These are phyloP conservation scores for Fusarium sp. DNA, from an alignment of 2,329 filamentous ascomycete genomes.

Conservation along the genomic window DNA sequence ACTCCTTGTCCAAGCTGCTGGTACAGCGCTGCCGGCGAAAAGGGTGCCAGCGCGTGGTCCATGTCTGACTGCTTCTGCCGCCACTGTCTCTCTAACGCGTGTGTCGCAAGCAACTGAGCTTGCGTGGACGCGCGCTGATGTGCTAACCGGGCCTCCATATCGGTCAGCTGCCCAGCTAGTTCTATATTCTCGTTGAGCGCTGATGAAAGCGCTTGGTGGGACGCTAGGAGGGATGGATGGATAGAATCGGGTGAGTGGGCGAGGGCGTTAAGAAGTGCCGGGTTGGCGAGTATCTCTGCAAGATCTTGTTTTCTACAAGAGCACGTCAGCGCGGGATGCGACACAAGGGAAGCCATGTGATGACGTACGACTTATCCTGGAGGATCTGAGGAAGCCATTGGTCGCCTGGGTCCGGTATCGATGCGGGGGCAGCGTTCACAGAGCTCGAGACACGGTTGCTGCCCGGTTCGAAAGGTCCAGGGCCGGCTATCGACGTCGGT, in stretches of 20 bases:
- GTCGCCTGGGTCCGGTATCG: constrained; percentile 70
- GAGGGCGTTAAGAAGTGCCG: constrained; percentile 78
- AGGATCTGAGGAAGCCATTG: constrained; percentile 83
- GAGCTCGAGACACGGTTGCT: constrained; percentile 26
- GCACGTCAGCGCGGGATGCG: constrained; percentile 28
- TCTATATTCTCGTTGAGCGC: constrained; percentile 78
- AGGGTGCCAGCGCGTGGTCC: constrained; percentile 85
- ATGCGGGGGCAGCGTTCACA: constrained; percentile 46
- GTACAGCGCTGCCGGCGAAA: constrained; percentile 88
- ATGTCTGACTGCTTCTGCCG: constrained; percentile 88
- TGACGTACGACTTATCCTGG: constrained; percentile 82
- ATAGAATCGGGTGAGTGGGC: constrained; percentile 73
- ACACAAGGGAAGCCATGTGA: constrained; percentile 41
- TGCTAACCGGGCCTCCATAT: constrained; percentile 67
- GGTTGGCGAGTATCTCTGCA: constrained; percentile 72
- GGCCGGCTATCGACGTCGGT: constrained; percentile 63
- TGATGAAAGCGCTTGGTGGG: constrained; percentile 72
- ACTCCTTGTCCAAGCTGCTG: constrained; percentile 81
- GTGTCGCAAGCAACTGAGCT: constrained; percentile 83
- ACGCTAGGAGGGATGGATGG: constrained; percentile 77
- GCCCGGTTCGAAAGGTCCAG: constrained; percentile 53
- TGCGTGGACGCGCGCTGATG: constrained; percentile 78
- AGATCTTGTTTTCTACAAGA: constrained; percentile 79
- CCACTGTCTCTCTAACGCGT: constrained; percentile 93
- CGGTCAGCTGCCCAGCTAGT: constrained; percentile 72